phyloP scores from a whole-genome alignment of 1,284 basidiomycete genomes.

The Malassezia brasiliensis region DNA sequence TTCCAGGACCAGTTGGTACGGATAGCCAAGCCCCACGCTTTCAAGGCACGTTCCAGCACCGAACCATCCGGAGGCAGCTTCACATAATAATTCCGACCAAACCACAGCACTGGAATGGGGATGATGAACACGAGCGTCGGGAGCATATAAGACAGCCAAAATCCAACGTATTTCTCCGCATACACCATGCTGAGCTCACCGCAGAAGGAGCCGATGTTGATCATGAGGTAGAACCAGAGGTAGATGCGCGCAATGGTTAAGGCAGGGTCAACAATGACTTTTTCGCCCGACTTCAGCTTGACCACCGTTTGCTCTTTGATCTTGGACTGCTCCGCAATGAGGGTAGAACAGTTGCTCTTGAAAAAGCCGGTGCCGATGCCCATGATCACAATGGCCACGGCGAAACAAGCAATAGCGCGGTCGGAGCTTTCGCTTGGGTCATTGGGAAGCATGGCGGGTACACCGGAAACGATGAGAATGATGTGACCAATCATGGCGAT shows the following conservation, averaged over 20 bases:
- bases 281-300: conserved; percentile 57
- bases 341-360: conserved; percentile 53
- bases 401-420: conserved; percentile 58
- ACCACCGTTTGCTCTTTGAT: conserved; percentile 31
- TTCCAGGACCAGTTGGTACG: conserved; percentile 46
- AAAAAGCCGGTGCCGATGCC: conserved; percentile 62
- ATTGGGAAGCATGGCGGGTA: conserved; percentile 59
- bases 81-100: conserved; percentile 61
- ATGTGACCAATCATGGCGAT: conserved; percentile 55
- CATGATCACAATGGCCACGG: conserved; percentile 43
- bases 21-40: conserved; percentile 40
- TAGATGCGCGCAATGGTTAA: conserved; percentile 54
- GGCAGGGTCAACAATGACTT: conserved; percentile 69
- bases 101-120: conserved; percentile 60
- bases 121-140: conserved; percentile 51
- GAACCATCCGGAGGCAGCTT: conserved; percentile 67
- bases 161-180: conserved; percentile 50
- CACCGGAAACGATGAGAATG: conserved; percentile 61
- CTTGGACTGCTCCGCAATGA: conserved; percentile 52
- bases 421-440: conserved; percentile 49
- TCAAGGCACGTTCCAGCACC: conserved; percentile 57
- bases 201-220: conserved; percentile 42
- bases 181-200: conserved; percentile 50
- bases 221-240: conserved; percentile 47
- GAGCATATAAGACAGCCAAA: conserved; percentile 49